Evolutionary conservation across 2,329 filamentous ascomycete genomes (phyloP).

Genomic region (Sporothrix inflata): DNA sequence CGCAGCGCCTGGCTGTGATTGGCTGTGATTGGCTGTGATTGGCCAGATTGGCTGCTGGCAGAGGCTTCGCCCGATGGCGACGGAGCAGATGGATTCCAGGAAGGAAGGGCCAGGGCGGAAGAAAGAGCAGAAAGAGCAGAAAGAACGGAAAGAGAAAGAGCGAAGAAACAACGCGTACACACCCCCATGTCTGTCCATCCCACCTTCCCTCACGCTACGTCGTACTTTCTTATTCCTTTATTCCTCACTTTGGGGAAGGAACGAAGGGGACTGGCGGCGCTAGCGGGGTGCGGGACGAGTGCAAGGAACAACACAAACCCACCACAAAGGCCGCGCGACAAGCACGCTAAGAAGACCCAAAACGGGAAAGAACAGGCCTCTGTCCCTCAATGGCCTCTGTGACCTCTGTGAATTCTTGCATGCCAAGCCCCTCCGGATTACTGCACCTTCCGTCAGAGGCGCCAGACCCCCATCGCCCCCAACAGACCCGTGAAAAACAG

Average conservation of each 20-base stretch:
- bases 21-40: too few relatives aligned
- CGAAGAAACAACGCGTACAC: not conserved
- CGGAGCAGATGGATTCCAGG: constrained; percentile 11
- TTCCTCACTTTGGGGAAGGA: not conserved
- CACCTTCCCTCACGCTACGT: not conserved
- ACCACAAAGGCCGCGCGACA: not conserved
- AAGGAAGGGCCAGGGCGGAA: not conserved
- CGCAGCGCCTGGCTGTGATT: too few relatives aligned
- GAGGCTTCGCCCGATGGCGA: constrained; percentile 15
- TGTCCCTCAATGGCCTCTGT: not conserved
- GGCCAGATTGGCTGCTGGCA: not conserved
- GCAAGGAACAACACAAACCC: constrained; percentile 2
- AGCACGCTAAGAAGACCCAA: not conserved
- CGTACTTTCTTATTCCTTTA: not conserved
- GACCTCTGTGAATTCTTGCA: too few relatives aligned
- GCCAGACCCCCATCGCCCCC: constrained; percentile 9
- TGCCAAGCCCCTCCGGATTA: not conserved
- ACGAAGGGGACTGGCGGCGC: not conserved
- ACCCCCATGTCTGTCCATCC: not conserved
- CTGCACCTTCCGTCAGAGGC: not conserved
- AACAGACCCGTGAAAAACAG: not conserved
- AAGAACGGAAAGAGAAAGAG: not conserved
- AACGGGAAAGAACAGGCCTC: not conserved
- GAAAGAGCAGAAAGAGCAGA: not conserved
- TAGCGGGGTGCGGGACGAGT: not conserved